These are phyloP conservation scores for Plasmopara muralis DNA, from an alignment of 352 stramenopile genomes.

Conservation along the genomic window DNA sequence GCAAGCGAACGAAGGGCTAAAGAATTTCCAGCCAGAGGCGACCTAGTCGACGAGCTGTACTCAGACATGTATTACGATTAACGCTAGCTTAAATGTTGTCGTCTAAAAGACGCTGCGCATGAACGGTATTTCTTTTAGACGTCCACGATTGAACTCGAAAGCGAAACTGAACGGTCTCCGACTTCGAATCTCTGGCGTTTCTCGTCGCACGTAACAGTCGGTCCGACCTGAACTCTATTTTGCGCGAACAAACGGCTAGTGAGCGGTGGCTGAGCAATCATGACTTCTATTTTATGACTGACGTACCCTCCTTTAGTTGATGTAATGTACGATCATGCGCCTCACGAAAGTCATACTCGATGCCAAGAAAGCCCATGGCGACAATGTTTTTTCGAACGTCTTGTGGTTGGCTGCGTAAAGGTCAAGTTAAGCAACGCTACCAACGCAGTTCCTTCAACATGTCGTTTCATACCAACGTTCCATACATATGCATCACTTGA, in stretches of 20 bases:
- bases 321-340: conserved; percentile 1
- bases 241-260: conserved; percentile 18
- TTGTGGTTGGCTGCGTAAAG: conserved; percentile 1
- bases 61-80: conserved; percentile 23
- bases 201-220: conserved; percentile 21
- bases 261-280: conserved; percentile 4
- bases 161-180: conserved; percentile 23
- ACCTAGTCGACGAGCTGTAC: conserved; percentile 10
- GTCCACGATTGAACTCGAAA: conserved; percentile 13
- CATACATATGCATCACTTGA: not conserved
- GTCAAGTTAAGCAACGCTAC: conserved; percentile 13
- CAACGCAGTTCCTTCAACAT: not conserved
- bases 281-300: conserved; percentile 30
- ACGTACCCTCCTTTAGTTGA: conserved; percentile 7
- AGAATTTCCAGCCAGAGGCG: conserved; percentile 8
- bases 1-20: conserved; percentile 14
- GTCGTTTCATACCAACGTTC: not conserved
- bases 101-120: conserved; percentile 6
- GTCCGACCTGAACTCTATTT: conserved; percentile 18
- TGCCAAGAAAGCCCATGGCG: conserved; percentile 24
- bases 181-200: conserved; percentile 7
- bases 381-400: conserved; percentile 10
- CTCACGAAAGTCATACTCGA: conserved; percentile 1
- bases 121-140: conserved; percentile 2
- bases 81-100: conserved; percentile 1